phyloP scores from a whole-genome alignment of 305 asterid genomes.

The Solanum hybrid region DNA sequence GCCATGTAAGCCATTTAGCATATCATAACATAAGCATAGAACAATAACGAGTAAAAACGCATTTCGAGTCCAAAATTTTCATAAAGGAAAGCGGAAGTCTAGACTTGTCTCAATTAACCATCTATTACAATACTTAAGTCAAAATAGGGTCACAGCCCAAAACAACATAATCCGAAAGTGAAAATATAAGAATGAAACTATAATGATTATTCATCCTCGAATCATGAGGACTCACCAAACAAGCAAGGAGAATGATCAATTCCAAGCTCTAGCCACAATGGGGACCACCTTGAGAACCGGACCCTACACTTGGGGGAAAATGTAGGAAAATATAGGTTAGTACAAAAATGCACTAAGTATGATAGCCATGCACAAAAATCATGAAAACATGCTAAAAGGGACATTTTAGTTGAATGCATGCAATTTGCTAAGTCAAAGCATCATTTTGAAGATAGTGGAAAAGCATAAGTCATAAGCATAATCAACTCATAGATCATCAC shows the following conservation, averaged over 20 bases:
- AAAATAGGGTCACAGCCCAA: neutral
- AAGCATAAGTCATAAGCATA: too few relatives aligned
- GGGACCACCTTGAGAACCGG: neutral
- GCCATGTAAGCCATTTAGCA: neutral
- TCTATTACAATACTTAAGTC: neutral
- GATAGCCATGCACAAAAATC: neutral
- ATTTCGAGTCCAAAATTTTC: neutral
- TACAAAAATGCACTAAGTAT: neutral
- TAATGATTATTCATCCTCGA: neutral
- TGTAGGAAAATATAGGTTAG: neutral
- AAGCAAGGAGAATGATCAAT: neutral
- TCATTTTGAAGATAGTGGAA: too few relatives aligned
- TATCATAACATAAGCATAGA: neutral
- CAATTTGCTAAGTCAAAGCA: too few relatives aligned
- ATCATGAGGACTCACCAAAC: neutral
- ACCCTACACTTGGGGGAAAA: neutral
- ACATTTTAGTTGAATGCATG: too few relatives aligned
- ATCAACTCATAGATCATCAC: too few relatives aligned
- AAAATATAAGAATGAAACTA: neutral
- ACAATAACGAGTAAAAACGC: neutral
- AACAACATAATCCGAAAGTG: neutral
- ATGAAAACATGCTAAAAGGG: too few relatives aligned
- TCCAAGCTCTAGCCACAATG: neutral
- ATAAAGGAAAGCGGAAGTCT: neutral
- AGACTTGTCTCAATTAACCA: neutral